Percentiles rank a stretch among this genome's conserved stretches.
phyloP scores from a whole-genome alignment of 2,329 filamentous ascomycete species.

The Cytospora chrysosperma region DNA sequence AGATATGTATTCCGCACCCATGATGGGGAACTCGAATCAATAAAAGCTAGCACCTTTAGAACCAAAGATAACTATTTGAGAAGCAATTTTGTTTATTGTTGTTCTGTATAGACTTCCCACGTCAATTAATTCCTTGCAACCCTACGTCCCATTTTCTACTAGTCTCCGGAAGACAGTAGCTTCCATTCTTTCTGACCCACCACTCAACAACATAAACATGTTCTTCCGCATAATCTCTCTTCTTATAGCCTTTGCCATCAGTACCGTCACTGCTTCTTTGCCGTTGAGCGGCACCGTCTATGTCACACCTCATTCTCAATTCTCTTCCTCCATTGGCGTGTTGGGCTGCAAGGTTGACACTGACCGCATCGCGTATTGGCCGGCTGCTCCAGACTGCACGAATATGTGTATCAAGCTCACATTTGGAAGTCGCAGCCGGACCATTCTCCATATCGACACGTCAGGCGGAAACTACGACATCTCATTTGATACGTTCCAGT shows the following conservation, averaged over 20 bases:
- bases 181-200: constrained; percentile 1
- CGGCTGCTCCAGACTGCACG: constrained; percentile 50
- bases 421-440: constrained; percentile 45
- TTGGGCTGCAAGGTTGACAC: constrained; percentile 61
- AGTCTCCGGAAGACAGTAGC: background rate
- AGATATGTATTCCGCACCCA: background rate
- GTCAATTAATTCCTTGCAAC: too few species aligned
- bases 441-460: constrained; percentile 58
- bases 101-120: too few species aligned
- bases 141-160: too few species aligned
- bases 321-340: constrained; percentile 57
- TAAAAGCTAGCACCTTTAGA: background rate
- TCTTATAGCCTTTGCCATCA: background rate
- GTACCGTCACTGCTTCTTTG: background rate
- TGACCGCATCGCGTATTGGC: constrained; percentile 63
- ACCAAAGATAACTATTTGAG: background rate
- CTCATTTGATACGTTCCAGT: constrained; percentile 62
- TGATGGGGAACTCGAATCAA: background rate
- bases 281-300: constrained; percentile 29
- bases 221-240: background rate
- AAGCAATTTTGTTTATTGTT: too few species aligned
- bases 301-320: constrained; percentile 56
- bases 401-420: constrained; percentile 56
- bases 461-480: constrained; percentile 58
- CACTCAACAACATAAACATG: background rate